Percentiles rank a stretch among this genome's conserved stretches.
phyloP scores from a whole-genome alignment of 805 yeast genomes.

The Saccharomyces mikatae region DNA sequence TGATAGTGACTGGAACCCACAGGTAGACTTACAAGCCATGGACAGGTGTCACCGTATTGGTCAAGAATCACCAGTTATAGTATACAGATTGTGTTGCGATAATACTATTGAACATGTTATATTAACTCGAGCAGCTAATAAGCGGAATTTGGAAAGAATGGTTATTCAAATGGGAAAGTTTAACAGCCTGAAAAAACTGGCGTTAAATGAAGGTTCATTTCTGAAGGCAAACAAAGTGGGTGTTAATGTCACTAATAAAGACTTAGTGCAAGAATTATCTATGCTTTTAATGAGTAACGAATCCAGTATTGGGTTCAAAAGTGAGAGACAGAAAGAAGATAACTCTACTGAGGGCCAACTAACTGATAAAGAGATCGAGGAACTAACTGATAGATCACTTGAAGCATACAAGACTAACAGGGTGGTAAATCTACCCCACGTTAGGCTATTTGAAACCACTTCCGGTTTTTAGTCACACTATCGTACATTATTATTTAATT shows the following conservation, averaged over 20 bases:
- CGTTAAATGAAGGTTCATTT: slow-evolving; percentile 27
- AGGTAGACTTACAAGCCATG: slow-evolving; percentile 92
- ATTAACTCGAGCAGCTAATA: slow-evolving; percentile 69
- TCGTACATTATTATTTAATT: not conserved
- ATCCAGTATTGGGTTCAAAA: slow-evolving; percentile 30
- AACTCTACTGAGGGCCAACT: slow-evolving; percentile 23
- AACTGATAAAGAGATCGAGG: slow-evolving; percentile 38
- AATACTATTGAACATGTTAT: slow-evolving; percentile 81
- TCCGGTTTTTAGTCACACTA: slow-evolving; percentile 14
- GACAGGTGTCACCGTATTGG: slow-evolving; percentile 94
- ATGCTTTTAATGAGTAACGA: slow-evolving; percentile 35
- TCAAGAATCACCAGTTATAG: slow-evolving; percentile 72
- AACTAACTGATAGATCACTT: slow-evolving; percentile 41
- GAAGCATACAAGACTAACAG: slow-evolving; percentile 34
- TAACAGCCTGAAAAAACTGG: slow-evolving; percentile 35
- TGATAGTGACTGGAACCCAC: slow-evolving; percentile 97
- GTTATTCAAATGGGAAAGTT: slow-evolving; percentile 63
- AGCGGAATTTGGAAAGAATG: slow-evolving; percentile 67
- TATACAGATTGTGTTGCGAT: slow-evolving; percentile 67
- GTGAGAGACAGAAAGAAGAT: slow-evolving; percentile 18
- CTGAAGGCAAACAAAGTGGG: slow-evolving; percentile 15
- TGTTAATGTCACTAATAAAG: slow-evolving; percentile 20
- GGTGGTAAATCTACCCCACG: slow-evolving; percentile 27
- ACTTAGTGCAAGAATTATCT: slow-evolving; percentile 35
- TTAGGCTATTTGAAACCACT: slow-evolving; percentile 34